Percentiles rank a stretch among this genome's conserved stretches.
Evolutionary conservation across 2,329 filamentous ascomycete genomes (phyloP).

Genomic region (Lasiodiplodia gonubiensis): DNA sequence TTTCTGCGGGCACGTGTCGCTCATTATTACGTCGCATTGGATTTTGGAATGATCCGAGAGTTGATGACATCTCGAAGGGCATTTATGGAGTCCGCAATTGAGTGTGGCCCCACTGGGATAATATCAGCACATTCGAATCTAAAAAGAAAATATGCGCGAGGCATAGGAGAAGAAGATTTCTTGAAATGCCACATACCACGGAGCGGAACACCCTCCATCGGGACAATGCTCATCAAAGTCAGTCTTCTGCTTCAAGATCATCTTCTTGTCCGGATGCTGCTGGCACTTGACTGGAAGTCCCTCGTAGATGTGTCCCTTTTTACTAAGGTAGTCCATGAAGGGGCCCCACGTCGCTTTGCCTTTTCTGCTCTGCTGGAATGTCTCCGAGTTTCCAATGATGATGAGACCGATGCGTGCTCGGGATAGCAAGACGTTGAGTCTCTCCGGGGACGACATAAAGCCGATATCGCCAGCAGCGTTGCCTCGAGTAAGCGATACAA

Average conservation of each 20-base stretch:
- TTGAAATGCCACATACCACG: constrained; percentile 58
- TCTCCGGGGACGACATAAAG: constrained; percentile 69
- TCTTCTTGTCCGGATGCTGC: constrained; percentile 51
- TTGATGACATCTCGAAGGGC: constrained; percentile 67
- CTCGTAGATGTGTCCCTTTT: constrained; percentile 52
- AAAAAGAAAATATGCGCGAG: neutral
- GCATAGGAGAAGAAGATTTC: neutral
- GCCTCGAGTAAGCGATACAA: constrained; percentile 70
- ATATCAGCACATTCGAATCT: constrained; percentile 27
- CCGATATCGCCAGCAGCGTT: constrained; percentile 70
- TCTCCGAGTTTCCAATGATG: constrained; percentile 72
- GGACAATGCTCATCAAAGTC: constrained; percentile 69
- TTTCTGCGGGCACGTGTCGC: constrained; percentile 56
- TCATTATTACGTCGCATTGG: constrained; percentile 51
- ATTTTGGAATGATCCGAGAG: constrained; percentile 64
- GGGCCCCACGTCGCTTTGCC: constrained; percentile 63
- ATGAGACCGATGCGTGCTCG: constrained; percentile 69
- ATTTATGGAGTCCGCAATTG: constrained; percentile 65
- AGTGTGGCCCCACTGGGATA: constrained; percentile 55
- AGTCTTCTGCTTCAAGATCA: constrained; percentile 54
- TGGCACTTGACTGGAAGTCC: constrained; percentile 45
- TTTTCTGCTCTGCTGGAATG: constrained; percentile 66
- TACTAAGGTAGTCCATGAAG: constrained; percentile 63
- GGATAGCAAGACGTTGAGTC: constrained; percentile 73
- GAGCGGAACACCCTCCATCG: constrained; percentile 70